These are phyloP conservation scores for Ustilago bromivora DNA, from an alignment of 1,284 basidiomycete species.

Conservation along the genomic window DNA sequence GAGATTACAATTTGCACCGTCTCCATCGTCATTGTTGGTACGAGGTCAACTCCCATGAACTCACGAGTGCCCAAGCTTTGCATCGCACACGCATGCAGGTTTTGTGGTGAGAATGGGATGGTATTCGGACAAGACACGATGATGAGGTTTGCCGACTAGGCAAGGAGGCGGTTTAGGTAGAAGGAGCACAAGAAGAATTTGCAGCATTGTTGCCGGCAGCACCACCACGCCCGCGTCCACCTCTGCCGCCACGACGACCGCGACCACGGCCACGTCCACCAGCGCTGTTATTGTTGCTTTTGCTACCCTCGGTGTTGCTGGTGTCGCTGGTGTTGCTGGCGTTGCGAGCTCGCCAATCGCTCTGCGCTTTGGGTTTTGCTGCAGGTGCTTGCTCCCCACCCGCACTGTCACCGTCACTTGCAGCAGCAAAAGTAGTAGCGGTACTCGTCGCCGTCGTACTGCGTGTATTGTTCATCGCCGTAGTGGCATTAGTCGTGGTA, in stretches of 20 bases:
- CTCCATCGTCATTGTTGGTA: no score
- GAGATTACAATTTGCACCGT: background rate
- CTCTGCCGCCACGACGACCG: conserved; percentile 11
- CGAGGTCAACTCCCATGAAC: no score
- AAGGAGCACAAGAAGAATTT: background rate
- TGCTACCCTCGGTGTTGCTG: background rate
- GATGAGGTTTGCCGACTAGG: background rate
- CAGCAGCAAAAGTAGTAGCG: background rate
- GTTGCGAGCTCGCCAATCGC: conserved; percentile 17
- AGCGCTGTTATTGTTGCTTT: background rate
- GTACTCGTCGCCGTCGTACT: background rate
- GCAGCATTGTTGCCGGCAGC: background rate
- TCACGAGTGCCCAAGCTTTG: no score
- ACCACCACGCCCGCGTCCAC: background rate
- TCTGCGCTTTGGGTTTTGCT: conserved; percentile 1
- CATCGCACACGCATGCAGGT: no score
- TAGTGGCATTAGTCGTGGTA: conserved; percentile 16
- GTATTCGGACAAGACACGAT: no score
- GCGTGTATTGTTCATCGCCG: background rate
- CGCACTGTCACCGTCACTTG: background rate
- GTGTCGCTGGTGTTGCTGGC: background rate
- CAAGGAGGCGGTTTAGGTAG: background rate
- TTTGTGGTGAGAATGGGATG: no score
- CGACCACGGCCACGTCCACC: conserved; percentile 6
- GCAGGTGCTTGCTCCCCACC: background rate